Conservation (phyloP, 345 rosid species). For the Aquilaria malaccensis region DNA sequence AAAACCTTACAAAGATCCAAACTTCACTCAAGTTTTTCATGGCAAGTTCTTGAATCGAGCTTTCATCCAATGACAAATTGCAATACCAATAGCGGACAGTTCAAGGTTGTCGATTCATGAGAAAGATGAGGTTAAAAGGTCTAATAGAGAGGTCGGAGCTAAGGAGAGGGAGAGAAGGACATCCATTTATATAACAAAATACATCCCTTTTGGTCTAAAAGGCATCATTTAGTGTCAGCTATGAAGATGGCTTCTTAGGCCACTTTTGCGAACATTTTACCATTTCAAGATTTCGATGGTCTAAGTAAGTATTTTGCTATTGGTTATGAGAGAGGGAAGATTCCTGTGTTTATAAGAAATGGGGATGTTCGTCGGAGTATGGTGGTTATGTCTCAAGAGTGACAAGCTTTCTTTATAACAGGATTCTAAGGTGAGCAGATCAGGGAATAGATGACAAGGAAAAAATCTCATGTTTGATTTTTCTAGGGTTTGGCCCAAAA, state of each 20-base stretch:
- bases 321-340: constrained; percentile 75
- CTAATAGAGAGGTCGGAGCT: neutral
- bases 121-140: constrained; percentile 15
- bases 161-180: constrained; percentile 34
- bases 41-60: constrained; percentile 22
- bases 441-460: too few relatives aligned
- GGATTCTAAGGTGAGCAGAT: too few relatives aligned
- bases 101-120: constrained; percentile 5
- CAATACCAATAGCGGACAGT: constrained; percentile 14
- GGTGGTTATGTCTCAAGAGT: constrained; percentile 17
- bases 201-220: constrained; percentile 81
- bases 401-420: too few relatives aligned
- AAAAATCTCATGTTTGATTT: too few relatives aligned
- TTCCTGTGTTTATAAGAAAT: constrained; percentile 63
- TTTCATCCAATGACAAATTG: constrained; percentile 37
- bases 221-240: constrained; percentile 76
- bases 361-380: constrained; percentile 81
- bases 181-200: constrained; percentile 50
- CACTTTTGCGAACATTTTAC: constrained; percentile 62
- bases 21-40: constrained; percentile 8
- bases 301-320: constrained; percentile 78
- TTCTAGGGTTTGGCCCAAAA: too few relatives aligned
- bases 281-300: constrained; percentile 76
- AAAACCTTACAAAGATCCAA: constrained; percentile 12
- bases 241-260: constrained; percentile 68